Conservation (phyloP, 1,139 yeast genomes). For the Lodderomyces orthopsilosis region DNA sequence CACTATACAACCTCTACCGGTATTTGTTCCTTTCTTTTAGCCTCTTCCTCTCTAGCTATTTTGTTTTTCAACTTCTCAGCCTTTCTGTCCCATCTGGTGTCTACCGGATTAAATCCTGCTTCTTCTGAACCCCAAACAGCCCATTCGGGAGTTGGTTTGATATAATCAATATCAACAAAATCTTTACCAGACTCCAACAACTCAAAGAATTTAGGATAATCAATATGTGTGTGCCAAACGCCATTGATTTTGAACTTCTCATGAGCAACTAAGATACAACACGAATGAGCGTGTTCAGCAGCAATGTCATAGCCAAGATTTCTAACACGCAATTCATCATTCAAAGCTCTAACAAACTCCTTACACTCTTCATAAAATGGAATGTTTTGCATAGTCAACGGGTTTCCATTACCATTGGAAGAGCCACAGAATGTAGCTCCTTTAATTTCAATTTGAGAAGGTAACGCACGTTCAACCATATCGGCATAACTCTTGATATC, state of each 20-base stretch:
- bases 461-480: constrained; percentile 75
- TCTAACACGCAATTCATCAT: constrained; percentile 55
- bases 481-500: constrained; percentile 88
- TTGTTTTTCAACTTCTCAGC: constrained; percentile 57
- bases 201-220: constrained; percentile 74
- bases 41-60: constrained; percentile 33
- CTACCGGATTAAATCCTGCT: constrained; percentile 90
- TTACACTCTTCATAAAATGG: constrained; percentile 93
- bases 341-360: constrained; percentile 62
- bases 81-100: constrained; percentile 64
- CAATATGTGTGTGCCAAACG: constrained; percentile 87
- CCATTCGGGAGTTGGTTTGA: constrained; percentile 83
- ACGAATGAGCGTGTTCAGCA: constrained; percentile 94
- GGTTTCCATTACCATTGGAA: constrained; percentile 75
- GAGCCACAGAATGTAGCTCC: constrained; percentile 96
- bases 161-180: constrained; percentile 78
- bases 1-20: not conserved
- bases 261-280: constrained; percentile 85
- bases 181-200: constrained; percentile 60
- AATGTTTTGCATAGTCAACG: constrained; percentile 91
- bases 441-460: constrained; percentile 87
- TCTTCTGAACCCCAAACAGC: constrained; percentile 83
- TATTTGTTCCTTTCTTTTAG: constrained; percentile 1
- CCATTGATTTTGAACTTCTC: constrained; percentile 65
- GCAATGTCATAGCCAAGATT: constrained; percentile 79